Base-by-base conservation (phyloP, 2,329 filamentous ascomycete species). In the Orbilia blumenaviensis region DNA sequence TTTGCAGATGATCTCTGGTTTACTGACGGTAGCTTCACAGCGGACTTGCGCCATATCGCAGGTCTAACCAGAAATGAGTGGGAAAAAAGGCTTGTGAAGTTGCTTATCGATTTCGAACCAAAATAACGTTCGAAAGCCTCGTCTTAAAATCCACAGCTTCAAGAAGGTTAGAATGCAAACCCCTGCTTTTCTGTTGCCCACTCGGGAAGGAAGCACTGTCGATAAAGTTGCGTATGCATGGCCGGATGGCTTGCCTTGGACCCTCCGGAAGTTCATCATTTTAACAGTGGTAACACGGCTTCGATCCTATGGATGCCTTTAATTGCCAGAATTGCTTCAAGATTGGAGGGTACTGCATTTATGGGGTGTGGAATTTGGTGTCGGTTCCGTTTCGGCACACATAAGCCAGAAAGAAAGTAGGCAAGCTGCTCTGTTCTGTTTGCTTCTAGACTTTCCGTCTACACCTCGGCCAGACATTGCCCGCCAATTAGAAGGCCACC, bases 171-270 rank as follows among this genome's bases (percentile, higher is more conserved):
- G 52, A n/a, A 38, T 56, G 32, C 32, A 23, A 25, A 48, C 36
- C 48, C 72, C 50, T 61, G 58, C 18, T 44, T 44, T 27, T n/a
- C 36, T 50, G 56, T 69, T 76, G 58, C 72, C 64, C 32, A 56
- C 54, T 69, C 58, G 42, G 72, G 64, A 68, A 69, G 72, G 64
- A 76, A 69, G 32, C 27, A 69, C 58, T 41, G 71, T 12, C 41
- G 29, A 54, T 25, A 56, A 50, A 56, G 25, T 50, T 68, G 63
- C 46, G 63, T 29, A 38, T 75, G 64, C 72, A 64, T 61, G 46
- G 44, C 62, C 56, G 72, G 72, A 76, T 69, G 72, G 64, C 64
- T 66, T 76, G 72, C 64, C 72, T 76, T 69, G 29, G 56, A 68
- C 72, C 63, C 64, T 67, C 41, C 42, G 34, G 42, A 60, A 60